Percentiles rank a stretch among this genome's conserved stretches.
Conservation (phyloP, 352 stramenopile genomes). For the Phytophthora palmivora region DNA sequence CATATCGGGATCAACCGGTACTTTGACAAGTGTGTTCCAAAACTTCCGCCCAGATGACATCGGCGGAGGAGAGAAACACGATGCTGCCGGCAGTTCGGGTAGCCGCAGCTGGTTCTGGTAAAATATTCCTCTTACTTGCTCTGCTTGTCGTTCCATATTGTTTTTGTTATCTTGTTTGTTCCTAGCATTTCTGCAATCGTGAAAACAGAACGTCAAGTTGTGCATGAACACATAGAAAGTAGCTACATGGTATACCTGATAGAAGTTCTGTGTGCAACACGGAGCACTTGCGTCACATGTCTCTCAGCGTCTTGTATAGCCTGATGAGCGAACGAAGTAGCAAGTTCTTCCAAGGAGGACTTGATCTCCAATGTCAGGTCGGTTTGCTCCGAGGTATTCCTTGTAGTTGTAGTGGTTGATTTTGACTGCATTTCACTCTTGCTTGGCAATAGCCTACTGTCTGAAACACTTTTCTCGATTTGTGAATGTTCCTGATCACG, state of each 20-base stretch:
- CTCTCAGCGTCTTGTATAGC: constrained; percentile 23
- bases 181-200: constrained; percentile 1
- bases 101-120: constrained; percentile 30
- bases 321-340: constrained; percentile 8
- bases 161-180: constrained; percentile 3
- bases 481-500: not conserved
- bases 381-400: not conserved
- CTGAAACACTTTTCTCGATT: not conserved
- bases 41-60: constrained; percentile 10
- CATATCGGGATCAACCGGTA: constrained; percentile 5
- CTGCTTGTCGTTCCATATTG: constrained; percentile 1
- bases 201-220: constrained; percentile 4
- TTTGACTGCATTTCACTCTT: not conserved
- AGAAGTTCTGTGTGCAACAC: constrained; percentile 7
- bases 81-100: constrained; percentile 23
- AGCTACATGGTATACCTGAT: constrained; percentile 14
- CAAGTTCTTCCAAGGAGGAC: constrained; percentile 13
- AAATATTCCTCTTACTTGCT: constrained; percentile 31
- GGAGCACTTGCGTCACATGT: constrained; percentile 8
- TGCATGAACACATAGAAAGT: not conserved
- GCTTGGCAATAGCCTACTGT: not conserved
- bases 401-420: not conserved
- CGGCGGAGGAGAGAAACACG: constrained; percentile 3
- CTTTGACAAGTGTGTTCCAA: constrained; percentile 2
- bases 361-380: not conserved